Evolutionary conservation across 1,284 basidiomycete genomes (phyloP).

Genomic region (Uromyces viciae-fabae): DNA sequence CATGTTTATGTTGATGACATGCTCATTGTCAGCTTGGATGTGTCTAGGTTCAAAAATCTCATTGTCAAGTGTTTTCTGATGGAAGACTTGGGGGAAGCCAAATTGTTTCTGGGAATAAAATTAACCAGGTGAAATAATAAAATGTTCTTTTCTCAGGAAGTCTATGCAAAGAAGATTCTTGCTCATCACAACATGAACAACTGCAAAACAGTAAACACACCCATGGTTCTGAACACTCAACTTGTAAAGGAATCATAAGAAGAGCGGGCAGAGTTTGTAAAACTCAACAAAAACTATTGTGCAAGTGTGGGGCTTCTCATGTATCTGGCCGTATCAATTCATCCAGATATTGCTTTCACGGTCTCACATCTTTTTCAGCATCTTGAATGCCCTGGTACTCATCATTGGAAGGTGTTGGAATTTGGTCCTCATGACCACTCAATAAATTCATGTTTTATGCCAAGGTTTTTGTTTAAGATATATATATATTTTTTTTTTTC

Average conservation of each 20-base stretch:
- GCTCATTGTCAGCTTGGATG: neutral
- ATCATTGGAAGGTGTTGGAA: too few relatives aligned
- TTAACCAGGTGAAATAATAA: too few relatives aligned
- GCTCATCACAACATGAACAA: neutral
- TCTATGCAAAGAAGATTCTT: neutral
- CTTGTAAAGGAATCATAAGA: neutral
- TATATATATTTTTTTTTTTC: too few relatives aligned
- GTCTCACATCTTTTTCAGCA: too few relatives aligned
- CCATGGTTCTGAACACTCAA: neutral
- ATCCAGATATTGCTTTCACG: too few relatives aligned
- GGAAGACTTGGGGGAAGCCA: conserved; percentile 7
- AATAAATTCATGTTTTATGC: too few relatives aligned
- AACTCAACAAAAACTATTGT: neutral
- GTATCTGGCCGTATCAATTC: too few relatives aligned
- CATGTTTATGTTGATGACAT: too few relatives aligned
- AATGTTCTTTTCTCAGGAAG: neutral
- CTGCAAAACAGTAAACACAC: neutral
- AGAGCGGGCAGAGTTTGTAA: neutral
- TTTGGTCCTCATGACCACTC: too few relatives aligned
- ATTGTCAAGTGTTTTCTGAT: neutral
- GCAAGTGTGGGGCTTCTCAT: too few relatives aligned
- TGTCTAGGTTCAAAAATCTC: neutral
- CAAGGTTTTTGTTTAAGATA: too few relatives aligned
- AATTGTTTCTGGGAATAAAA: neutral
- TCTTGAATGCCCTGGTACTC: too few relatives aligned